Base-by-base conservation (phyloP, 2,329 filamentous ascomycete species). In the Anthostomella pinea region DNA sequence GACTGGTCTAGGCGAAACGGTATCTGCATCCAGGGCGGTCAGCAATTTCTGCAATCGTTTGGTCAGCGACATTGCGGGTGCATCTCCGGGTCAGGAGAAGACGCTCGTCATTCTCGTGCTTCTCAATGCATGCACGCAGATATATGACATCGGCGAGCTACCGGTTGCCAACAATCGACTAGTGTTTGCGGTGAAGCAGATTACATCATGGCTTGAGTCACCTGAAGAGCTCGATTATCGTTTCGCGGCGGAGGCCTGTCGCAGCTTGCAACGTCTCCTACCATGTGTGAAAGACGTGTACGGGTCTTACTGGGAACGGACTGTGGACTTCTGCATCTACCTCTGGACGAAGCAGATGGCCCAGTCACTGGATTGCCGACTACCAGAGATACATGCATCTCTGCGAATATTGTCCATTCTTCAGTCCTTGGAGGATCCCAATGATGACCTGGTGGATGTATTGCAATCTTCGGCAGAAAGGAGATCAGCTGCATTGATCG, bases 391-490 rank as follows among this genome's bases (percentile, higher is more conserved):
- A 0, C 75, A 90, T 54, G 74, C 84, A 5, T 87, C 87, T 0
- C 68, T 96, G 17, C 84, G 82, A 54, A 68, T 97, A 0, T 79
- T 83, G 41, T 70, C 70, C 11, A 69, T 70, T 1, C 58, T 97
- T 2, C 75, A 80, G 45, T 69, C 67, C 3, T 62, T 91, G 0
- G 70, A 79, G 13, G 84, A 90, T 13, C 73, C 83, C 2, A 96
- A 95, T 45, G 91, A 97, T 45, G 91, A 97, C 57, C 72, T 96
- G 1, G 66, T 80, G 10, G 90, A 96, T 53, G 79, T 80, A 0
- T 75, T 91, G 54, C 74, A 75, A 34, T 75, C 81, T 9, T 72
- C 75, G 8, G 68, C 76, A n/a, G 62, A 72, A 13, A 59, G 63
- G 0, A 74, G 83, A 23, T 76, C 77, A 2, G 58, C 66, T 4